A percentile compares a stretch with the other conserved stretches of the same genome.
Evolutionary conservation across 441 rosid species (phyloP).

Genomic region (Erodium trifolium): DNA sequence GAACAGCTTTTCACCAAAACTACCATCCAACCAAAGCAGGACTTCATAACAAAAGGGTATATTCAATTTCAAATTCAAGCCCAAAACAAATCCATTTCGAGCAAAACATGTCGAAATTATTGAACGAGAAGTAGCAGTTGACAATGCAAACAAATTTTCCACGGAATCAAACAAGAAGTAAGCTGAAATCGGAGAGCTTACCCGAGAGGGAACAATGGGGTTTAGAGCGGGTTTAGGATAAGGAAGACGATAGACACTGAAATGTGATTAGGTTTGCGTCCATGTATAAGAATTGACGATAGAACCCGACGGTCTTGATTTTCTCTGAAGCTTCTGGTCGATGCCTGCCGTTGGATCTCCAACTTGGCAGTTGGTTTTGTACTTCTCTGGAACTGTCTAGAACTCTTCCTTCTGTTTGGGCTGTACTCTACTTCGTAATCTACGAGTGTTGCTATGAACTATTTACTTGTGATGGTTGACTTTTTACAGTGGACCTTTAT

Average conservation of each 20-base stretch:
- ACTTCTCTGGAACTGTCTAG: background rate
- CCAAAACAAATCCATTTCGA: background rate
- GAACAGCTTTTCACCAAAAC: too few species aligned
- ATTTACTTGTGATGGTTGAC: too few species aligned
- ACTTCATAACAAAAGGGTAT: background rate
- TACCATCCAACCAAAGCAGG: background rate
- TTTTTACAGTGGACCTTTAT: too few species aligned
- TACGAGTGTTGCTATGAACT: background rate
- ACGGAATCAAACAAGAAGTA: background rate
- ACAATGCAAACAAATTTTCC: background rate
- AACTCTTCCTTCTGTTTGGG: background rate
- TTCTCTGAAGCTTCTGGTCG: background rate
- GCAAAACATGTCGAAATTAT: background rate
- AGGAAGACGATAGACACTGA: background rate
- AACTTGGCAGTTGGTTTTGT: background rate
- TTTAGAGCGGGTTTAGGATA: slow-evolving; percentile 1
- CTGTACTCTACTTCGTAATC: background rate
- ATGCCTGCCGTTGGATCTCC: background rate
- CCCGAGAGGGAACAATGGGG: background rate
- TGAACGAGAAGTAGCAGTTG: background rate
- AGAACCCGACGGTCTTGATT: background rate
- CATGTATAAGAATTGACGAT: background rate
- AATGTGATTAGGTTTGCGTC: background rate
- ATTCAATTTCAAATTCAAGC: too few species aligned
- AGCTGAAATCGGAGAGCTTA: background rate